Conservation (phyloP, 2,329 filamentous ascomycete species). For the Elsinoe ampelina region DNA sequence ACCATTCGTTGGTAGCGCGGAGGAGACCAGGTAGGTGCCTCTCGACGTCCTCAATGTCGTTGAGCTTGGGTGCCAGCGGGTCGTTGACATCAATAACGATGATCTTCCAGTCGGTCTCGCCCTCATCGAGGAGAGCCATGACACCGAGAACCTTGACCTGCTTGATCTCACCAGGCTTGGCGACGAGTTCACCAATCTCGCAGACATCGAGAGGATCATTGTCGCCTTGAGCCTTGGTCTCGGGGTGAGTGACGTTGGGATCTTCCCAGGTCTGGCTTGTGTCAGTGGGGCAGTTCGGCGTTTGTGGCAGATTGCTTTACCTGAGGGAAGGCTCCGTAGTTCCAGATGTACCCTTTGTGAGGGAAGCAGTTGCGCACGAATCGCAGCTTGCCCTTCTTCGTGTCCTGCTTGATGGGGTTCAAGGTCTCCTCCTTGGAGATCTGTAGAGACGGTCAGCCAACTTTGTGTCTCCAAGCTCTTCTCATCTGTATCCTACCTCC, state of each 20-base stretch:
- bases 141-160: conserved; percentile 99
- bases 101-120: conserved; percentile 99
- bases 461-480: background rate
- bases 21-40: conserved; percentile 93
- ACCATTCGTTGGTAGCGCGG: conserved; percentile 99
- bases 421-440: conserved; percentile 98
- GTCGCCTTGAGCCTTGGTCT: conserved; percentile 99
- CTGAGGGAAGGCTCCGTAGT: conserved; percentile 99
- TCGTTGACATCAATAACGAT: conserved; percentile 99
- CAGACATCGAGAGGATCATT: conserved; percentile 99
- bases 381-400: conserved; percentile 99
- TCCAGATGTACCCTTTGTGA: conserved; percentile 99
- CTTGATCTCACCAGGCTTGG: conserved; percentile 93
- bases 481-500: conserved; percentile 53
- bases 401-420: conserved; percentile 99
- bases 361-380: conserved; percentile 99
- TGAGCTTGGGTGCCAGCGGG: conserved; percentile 88
- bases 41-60: conserved; percentile 98
- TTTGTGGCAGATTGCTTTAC: conserved; percentile 42
- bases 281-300: conserved; percentile 11
- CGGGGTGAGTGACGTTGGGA: conserved; percentile 87
- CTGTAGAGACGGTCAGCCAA: conserved; percentile 38
- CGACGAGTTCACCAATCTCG: conserved; percentile 97
- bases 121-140: conserved; percentile 98
- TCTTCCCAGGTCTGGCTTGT: conserved; percentile 93